Conservation (phyloP, 371 early-diverging fungal species). For the Fennellomyces sp. region DNA sequence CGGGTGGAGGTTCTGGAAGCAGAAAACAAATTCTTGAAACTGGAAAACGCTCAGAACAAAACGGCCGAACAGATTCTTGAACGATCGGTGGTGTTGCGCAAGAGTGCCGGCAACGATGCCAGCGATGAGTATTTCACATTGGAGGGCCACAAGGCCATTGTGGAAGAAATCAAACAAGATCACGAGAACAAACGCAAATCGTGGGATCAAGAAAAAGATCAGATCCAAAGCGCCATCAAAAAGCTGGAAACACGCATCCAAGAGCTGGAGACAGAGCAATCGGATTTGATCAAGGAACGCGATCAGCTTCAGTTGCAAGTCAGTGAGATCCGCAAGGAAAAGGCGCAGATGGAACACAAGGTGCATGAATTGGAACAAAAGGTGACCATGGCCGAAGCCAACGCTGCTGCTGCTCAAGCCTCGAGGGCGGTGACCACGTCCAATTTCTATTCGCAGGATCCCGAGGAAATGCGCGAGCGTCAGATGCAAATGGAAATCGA, state of each 20-base stretch:
- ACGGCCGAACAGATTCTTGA: constrained; percentile 37
- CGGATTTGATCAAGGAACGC: constrained; percentile 59
- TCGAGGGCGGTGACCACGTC: constrained; percentile 18
- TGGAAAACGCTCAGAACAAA: constrained; percentile 51
- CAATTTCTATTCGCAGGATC: constrained; percentile 29
- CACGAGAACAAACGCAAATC: constrained; percentile 22
- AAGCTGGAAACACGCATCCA: constrained; percentile 34
- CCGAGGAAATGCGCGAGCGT: constrained; percentile 37
- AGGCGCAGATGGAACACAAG: constrained; percentile 38
- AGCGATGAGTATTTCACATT: constrained; percentile 23
- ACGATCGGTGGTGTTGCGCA: constrained; percentile 35
- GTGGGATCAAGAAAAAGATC: constrained; percentile 23
- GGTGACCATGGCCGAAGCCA: constrained; percentile 46
- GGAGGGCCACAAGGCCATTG: constrained; percentile 44
- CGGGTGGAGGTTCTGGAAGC: constrained; percentile 57
- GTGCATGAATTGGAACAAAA: constrained; percentile 50
- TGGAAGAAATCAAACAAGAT: constrained; percentile 36
- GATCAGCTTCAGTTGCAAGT: constrained; percentile 57
- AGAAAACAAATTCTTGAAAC: constrained; percentile 52
- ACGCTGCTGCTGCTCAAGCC: constrained; percentile 39
- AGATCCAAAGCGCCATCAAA: constrained; percentile 22
- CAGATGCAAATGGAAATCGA: constrained; percentile 51
- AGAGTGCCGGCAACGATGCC: constrained; percentile 16
- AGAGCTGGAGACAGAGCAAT: constrained; percentile 64
- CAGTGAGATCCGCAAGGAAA: constrained; percentile 60